Conservation (phyloP, 2,329 filamentous ascomycete species). For the Pestalotiopsis sp. region DNA sequence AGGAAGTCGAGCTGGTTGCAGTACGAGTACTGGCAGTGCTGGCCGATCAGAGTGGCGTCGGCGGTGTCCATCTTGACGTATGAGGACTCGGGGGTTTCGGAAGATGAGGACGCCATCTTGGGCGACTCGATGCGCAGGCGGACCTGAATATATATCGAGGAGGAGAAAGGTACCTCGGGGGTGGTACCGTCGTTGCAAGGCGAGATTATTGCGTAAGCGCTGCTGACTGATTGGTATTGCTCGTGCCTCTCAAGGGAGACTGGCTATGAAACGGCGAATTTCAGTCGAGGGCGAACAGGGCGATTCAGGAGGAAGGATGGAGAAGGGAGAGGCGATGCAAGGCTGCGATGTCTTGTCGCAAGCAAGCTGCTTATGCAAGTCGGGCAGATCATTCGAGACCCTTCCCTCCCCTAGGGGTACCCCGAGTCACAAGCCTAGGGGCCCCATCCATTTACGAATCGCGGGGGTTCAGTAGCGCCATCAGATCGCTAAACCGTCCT, state of each 20-base stretch:
- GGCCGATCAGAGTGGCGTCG: slow-evolving; percentile 84
- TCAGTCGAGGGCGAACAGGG: not conserved
- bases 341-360: slow-evolving; percentile 3
- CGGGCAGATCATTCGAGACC: not conserved
- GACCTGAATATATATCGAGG: slow-evolving; percentile 18
- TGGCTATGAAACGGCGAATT: not conserved
- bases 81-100: slow-evolving; percentile 48
- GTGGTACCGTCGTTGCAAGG: slow-evolving; percentile 15
- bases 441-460: not conserved
- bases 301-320: not conserved
- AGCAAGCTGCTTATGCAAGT: slow-evolving; percentile 8
- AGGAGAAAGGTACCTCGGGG: not conserved
- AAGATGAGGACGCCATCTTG: slow-evolving; percentile 57
- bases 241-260: not conserved
- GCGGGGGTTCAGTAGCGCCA: slow-evolving; percentile 11
- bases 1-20: slow-evolving; percentile 97
- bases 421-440: not conserved
- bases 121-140: slow-evolving; percentile 3
- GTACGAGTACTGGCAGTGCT: slow-evolving; percentile 87
- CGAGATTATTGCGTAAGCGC: slow-evolving; percentile 27
- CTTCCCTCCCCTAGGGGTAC: not conserved
- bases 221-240: slow-evolving; percentile 14
- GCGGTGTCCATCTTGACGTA: slow-evolving; percentile 74
- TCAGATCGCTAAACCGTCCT: slow-evolving; percentile 10
- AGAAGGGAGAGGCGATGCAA: not conserved